Conservation (phyloP, 176 grass and related monocot genomes). For the Rhipidocladum racemiflorum region DNA sequence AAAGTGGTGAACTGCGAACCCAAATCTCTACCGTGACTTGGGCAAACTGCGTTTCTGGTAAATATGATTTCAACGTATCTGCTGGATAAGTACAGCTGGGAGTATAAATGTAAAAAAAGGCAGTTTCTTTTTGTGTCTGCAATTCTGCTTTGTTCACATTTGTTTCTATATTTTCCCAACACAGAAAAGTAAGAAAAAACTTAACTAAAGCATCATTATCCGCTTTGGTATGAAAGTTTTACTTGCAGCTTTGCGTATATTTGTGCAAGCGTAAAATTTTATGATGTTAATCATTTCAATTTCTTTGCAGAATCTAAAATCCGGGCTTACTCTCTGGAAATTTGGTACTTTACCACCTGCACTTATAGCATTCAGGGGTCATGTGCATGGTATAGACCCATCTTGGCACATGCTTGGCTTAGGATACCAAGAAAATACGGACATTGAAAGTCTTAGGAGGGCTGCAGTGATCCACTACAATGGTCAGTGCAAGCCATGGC, state of each 20-base stretch:
- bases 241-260: neutral
- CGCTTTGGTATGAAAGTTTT: neutral
- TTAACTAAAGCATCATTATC: neutral
- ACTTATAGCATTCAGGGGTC: constrained; percentile 79
- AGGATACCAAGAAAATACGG: constrained; percentile 85
- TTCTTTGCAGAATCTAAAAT: constrained; percentile 83
- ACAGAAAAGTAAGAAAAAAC: neutral
- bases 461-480: constrained; percentile 88
- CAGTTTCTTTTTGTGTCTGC: neutral
- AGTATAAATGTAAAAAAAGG: neutral
- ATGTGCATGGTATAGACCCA: constrained; percentile 71
- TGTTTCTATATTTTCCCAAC: neutral
- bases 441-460: constrained; percentile 53
- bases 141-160: neutral
- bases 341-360: constrained; percentile 90
- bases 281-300: constrained; percentile 22
- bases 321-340: constrained; percentile 83
- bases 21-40: too few species aligned
- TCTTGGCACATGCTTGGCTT: constrained; percentile 90
- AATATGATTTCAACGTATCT: neutral
- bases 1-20: too few species aligned
- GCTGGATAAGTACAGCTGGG: neutral
- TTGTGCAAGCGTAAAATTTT: neutral
- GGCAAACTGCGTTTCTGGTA: too few species aligned
- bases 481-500: constrained; percentile 90